Evolutionary conservation across 305 asterid species (phyloP), one percentile per base, ranked within the genome.

Genomic region (Solanum aculeatissimum): DNA sequence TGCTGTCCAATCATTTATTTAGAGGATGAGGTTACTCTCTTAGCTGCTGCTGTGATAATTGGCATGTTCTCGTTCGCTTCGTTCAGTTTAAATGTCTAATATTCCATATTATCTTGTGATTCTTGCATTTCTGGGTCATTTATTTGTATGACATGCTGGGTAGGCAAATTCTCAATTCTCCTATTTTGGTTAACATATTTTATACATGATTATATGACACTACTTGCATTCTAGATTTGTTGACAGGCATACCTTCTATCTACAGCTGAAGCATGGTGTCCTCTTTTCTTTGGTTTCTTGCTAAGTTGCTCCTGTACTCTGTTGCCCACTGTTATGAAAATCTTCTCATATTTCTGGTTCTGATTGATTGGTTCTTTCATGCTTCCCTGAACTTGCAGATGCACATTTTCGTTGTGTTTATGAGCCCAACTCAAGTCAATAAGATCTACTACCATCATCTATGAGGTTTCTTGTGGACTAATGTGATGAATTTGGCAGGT

Each of bases 401-500:
- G 51, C 77, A 38, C 13, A 69, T 19, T 69, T 69, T 29, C 42
- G 23, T 65, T 29, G 4, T 4, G 55, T 72, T 14, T 72, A 45
- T 25, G n/a, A 72, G 58, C 40, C 80, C 55, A 11, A 42, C 80
- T 40, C 51, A 42, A 6, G 38, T 23, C 43, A 49, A 25, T 49
- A 49, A 2, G 42, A 3, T n/a, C 43, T 3, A 15, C 13, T 66
- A 32, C 45, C 72, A 66, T 42, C 7, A 42, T 70, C 0, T 40
- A 10, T 21, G 57, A 21, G 38, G 40, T 72, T 72, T 45, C 40
- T 72, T 45, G 23, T 43, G 80, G 13, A 47, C 14, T 15, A 15
- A 23, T 25, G 42, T 25, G 60, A 14, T 25, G 40, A 74, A 75
- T 49, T 74, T 71, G 54, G n/a, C 94, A 90, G 94, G 92, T 84